A percentile compares a stretch with the other conserved stretches of the same genome.
Evolutionary conservation across 805 yeast species (phyloP).

Genomic region (Brettanomyces naardenensis): DNA sequence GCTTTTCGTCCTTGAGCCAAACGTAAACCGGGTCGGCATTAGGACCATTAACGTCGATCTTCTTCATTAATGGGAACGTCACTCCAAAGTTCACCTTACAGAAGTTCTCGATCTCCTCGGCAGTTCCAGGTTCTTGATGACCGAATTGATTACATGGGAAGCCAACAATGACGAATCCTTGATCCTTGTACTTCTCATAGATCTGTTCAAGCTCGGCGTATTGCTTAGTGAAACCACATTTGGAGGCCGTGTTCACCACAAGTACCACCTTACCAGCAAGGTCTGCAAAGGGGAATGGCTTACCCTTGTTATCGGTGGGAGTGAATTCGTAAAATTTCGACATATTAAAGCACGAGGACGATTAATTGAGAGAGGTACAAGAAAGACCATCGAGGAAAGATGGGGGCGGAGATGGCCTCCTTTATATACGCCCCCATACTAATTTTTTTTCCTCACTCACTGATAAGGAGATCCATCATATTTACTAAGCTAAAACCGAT

Average conservation of each 20-base stretch:
- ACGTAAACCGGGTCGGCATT: slow-evolving; percentile 73
- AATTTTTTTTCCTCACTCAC: too few relatives aligned
- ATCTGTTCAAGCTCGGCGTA: slow-evolving; percentile 63
- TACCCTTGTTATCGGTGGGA: slow-evolving; percentile 54
- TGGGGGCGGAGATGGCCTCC: too few relatives aligned
- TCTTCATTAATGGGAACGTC: slow-evolving; percentile 79
- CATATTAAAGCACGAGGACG: too few relatives aligned
- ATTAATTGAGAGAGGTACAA: too few relatives aligned
- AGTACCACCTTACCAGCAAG: slow-evolving; percentile 75
- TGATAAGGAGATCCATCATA: too few relatives aligned
- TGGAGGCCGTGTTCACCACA: slow-evolving; percentile 82
- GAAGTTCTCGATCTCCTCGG: slow-evolving; percentile 61
- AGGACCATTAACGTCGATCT: slow-evolving; percentile 84
- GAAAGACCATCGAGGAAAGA: too few relatives aligned
- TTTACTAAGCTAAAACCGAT: too few relatives aligned
- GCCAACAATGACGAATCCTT: slow-evolving; percentile 64
- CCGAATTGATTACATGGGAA: slow-evolving; percentile 93
- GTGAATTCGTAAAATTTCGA: slow-evolving; percentile 58
- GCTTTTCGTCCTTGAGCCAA: slow-evolving; percentile 56
- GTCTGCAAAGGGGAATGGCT: slow-evolving; percentile 50
- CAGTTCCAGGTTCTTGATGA: slow-evolving; percentile 65
- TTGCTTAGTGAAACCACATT: slow-evolving; percentile 75
- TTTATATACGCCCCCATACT: too few relatives aligned
- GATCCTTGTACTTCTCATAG: slow-evolving; percentile 53
- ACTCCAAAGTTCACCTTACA: slow-evolving; percentile 84